phyloP scores from a whole-genome alignment of 2,329 filamentous ascomycete species.

The Paramyrothecium sp. region DNA sequence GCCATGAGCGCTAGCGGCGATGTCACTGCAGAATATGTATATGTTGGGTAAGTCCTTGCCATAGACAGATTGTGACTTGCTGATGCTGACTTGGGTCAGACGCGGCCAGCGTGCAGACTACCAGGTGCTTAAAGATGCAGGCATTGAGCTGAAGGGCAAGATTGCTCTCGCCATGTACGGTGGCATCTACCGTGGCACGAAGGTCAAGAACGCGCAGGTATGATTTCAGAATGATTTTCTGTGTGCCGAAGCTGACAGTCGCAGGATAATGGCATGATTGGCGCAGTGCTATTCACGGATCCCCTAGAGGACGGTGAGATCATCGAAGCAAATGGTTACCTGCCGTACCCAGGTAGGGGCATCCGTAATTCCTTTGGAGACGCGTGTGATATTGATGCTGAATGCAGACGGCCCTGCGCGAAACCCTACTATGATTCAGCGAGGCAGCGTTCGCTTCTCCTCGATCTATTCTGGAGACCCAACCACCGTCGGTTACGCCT shows the following conservation, averaged over 20 bases:
- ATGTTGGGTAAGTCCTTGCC: not conserved
- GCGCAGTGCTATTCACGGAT: not conserved
- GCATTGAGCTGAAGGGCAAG: conserved; percentile 2
- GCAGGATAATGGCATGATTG: conserved; percentile 1
- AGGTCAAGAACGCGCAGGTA: conserved; percentile 1
- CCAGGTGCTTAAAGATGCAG: conserved; percentile 1
- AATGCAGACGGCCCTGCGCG: not conserved
- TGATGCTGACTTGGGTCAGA: not conserved
- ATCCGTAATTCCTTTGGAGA: not conserved
- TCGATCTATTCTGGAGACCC: conserved; percentile 16
- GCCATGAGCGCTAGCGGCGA: conserved; percentile 1
- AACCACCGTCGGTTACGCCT: conserved; percentile 16
- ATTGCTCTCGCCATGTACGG: conserved; percentile 2
- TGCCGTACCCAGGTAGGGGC: not conserved
- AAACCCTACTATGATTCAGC: conserved; percentile 14
- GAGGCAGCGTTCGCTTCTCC: conserved; percentile 15
- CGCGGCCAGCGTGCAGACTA: not conserved
- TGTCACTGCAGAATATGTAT: conserved; percentile 1
- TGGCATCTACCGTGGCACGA: conserved; percentile 2
- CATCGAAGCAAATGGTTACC: conserved; percentile 1
- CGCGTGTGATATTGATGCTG: not conserved
- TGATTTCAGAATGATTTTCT: not conserved
- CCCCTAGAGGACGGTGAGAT: conserved; percentile 1
- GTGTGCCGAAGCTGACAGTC: not conserved
- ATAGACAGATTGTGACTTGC: not conserved